Evolutionary conservation across 345 rosid genomes (phyloP), one percentile per base, ranked within the genome.

Genomic region (Boechera divaricarpa): DNA sequence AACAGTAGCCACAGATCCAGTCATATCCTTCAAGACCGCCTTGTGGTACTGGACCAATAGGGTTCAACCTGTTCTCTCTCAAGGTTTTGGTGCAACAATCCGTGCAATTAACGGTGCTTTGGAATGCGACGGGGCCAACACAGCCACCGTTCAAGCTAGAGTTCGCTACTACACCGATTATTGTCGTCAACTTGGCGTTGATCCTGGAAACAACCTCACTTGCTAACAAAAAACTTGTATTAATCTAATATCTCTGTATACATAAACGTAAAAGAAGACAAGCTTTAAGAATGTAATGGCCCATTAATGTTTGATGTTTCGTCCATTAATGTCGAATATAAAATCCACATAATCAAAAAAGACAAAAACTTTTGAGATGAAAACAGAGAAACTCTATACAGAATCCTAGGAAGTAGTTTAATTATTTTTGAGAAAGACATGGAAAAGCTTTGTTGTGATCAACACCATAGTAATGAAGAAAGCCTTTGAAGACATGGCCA

Each of bases 401-500:
- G n/a, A n/a, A n/a, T 67, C 59, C 36, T 59, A 68, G 13, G 54
- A 64, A 64, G 13, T 54, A 18, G 26, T 52, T 21, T 15, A 5
- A 68, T 77, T 7, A 54, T 38, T 71, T 77, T 28, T 77, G 54
- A 77, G 76, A 63, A 71, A 71, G 67, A 78, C 63, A 71, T 6
- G 77, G 81, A 58, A 78, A 72, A 0, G 57, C n/a, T 48, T 88
- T 85, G 65, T 91, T 88, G 57, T 83, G 85, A 74, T 85, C 85
- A 54, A 74, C 73, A 72, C 94, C 98, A 52, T 88, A 87, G 82
- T 86, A 83, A 63, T 93, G 90, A 38, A 83, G 82, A 84, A 91
- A 84, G 69, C 98, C 98, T 79, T 89, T 90, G 51, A 94, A 94
- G 45, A 94, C 90, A 77, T 86, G 98, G 7, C 98, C 96, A 15